These are phyloP conservation scores for Mrakia hoshinonis DNA, from an alignment of 768 basidiomycete genomes.

Conservation along the genomic window DNA sequence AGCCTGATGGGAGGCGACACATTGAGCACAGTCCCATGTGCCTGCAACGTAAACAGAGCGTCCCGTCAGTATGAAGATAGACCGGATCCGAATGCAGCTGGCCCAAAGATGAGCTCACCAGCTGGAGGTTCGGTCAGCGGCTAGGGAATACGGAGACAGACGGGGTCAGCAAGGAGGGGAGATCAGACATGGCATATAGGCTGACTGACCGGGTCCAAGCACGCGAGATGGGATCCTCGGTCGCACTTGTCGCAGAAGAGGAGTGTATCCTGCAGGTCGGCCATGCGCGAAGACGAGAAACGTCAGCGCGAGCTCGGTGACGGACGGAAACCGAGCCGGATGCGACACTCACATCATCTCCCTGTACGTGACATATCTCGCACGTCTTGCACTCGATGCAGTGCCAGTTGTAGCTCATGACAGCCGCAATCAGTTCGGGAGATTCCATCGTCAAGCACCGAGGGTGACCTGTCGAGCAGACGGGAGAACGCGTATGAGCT, in stretches of 20 bases:
- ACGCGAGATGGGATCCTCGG: constrained; percentile 45
- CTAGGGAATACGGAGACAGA: constrained; percentile 43
- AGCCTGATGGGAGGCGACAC: neutral
- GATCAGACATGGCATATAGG: no score
- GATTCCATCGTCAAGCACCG: constrained; percentile 61
- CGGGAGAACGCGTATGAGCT: neutral
- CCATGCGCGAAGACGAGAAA: neutral
- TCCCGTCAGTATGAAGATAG: no score
- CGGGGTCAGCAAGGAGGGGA: no score
- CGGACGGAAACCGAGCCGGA: neutral
- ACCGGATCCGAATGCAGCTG: no score
- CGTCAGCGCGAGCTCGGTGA: neutral
- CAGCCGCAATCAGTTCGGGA: constrained; percentile 48
- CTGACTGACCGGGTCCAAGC: constrained; percentile 33
- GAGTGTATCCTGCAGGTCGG: constrained; percentile 55
- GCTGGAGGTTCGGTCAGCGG: constrained; percentile 62
- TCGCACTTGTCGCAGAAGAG: constrained; percentile 92
- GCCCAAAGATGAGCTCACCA: constrained; percentile 41
- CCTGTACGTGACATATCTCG: constrained; percentile 73
- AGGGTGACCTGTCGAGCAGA: constrained; percentile 58
- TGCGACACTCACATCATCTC: constrained; percentile 69
- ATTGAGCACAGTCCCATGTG: neutral
- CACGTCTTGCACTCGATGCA: constrained; percentile 90
- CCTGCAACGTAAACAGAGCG: neutral
- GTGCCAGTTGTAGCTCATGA: constrained; percentile 69